Conservation (phyloP, 495 filamentous ascomycete species). For the Aspergillus sclerotiicarbonarius region DNA sequence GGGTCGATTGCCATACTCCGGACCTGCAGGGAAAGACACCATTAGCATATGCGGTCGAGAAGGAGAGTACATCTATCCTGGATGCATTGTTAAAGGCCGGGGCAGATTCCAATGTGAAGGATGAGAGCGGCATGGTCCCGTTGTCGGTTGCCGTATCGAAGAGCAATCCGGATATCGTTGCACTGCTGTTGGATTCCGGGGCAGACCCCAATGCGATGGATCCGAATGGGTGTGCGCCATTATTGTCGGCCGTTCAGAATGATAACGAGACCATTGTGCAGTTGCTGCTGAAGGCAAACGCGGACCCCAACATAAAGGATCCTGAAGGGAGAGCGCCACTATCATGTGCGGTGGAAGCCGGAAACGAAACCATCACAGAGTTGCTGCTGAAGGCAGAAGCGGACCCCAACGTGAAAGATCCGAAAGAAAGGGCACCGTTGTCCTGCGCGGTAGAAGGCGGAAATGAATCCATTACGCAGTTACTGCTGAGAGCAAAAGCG, state of each 20-base stretch:
- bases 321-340: conserved; percentile 17
- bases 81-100: conserved; percentile 11
- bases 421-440: conserved; percentile 9
- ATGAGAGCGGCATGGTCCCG: conserved; percentile 10
- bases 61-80: conserved; percentile 9
- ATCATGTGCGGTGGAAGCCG: conserved; percentile 13
- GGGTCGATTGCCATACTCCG: conserved; percentile 19
- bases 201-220: conserved; percentile 14
- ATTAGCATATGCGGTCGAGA: conserved; percentile 28
- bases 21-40: conserved; percentile 34
- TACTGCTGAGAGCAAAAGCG: conserved; percentile 25
- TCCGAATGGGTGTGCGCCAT: conserved; percentile 7
- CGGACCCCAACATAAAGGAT: conserved; percentile 11
- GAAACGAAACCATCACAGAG: conserved; percentile 2
- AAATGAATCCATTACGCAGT: conserved; percentile 25
- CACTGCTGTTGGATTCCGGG: conserved; percentile 23
- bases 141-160: conserved; percentile 19
- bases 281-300: conserved; percentile 25
- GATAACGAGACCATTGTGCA: conserved; percentile 29
- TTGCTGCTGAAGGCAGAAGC: conserved; percentile 3
- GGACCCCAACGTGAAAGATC: conserved; percentile 8
- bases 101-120: conserved; percentile 12
- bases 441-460: conserved; percentile 23
- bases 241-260: conserved; percentile 19
- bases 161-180: conserved; percentile 26